Evolutionary conservation across 2,329 filamentous ascomycete species (phyloP).

Genomic region (Fusarium tjaetaba): DNA sequence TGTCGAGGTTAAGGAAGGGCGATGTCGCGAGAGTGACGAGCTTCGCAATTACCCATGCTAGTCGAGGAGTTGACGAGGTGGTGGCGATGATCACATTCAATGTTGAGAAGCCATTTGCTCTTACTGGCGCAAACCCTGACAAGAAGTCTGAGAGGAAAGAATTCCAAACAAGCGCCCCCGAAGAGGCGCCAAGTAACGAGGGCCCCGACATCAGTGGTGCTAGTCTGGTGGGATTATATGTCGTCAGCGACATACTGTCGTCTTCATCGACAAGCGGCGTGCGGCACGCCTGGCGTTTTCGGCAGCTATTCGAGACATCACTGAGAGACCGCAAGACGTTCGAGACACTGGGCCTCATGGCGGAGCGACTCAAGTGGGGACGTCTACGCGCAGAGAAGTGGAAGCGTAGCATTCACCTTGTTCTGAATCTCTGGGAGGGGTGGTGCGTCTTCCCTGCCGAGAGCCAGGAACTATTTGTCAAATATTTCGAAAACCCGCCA

Average conservation of each 20-base stretch:
- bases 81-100: constrained; percentile 90
- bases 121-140: constrained; percentile 75
- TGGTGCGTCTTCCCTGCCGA: constrained; percentile 79
- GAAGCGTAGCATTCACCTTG: constrained; percentile 77
- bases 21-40: constrained; percentile 87
- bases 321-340: constrained; percentile 77
- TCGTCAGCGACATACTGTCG: constrained; percentile 80
- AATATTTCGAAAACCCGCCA: constrained; percentile 77
- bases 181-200: constrained; percentile 54
- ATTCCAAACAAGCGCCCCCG: constrained; percentile 43
- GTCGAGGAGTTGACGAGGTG: constrained; percentile 86
- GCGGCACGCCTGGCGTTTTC: constrained; percentile 86
- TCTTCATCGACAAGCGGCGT: constrained; percentile 80
- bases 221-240: constrained; percentile 83
- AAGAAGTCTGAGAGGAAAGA: constrained; percentile 52
- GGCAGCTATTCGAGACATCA: constrained; percentile 79
- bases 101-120: constrained; percentile 78
- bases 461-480: constrained; percentile 75
- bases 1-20: constrained; percentile 79
- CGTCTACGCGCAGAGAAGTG: constrained; percentile 84
- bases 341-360: constrained; percentile 77
- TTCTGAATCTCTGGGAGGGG: constrained; percentile 77
- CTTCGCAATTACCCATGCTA: constrained; percentile 90
- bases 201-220: constrained; percentile 73
- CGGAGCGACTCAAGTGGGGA: constrained; percentile 80